phyloP scores from a whole-genome alignment of 2,329 filamentous ascomycete genomes.

The Penicillium olsonii region DNA sequence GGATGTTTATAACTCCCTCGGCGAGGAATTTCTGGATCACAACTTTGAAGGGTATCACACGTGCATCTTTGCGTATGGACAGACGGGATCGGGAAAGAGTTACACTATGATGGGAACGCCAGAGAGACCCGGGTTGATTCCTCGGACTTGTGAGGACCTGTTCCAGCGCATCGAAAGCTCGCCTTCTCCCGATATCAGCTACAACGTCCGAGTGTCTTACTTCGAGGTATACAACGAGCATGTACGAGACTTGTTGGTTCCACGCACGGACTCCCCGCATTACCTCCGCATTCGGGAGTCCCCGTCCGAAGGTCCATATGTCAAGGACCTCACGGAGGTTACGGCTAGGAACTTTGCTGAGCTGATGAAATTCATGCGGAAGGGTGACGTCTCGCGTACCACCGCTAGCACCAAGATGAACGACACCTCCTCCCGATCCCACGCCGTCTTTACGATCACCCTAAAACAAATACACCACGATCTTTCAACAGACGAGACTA shows the following conservation, averaged over 20 bases:
- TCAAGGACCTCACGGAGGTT: constrained; percentile 93
- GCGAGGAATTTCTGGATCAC: constrained; percentile 96
- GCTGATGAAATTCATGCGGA: constrained; percentile 86
- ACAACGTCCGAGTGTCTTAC: constrained; percentile 96
- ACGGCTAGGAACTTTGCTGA: constrained; percentile 85
- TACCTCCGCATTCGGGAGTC: constrained; percentile 98
- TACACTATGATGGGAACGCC: constrained; percentile 96
- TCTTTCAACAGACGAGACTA: constrained; percentile 95
- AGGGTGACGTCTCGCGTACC: constrained; percentile 84
- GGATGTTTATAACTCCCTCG: constrained; percentile 89
- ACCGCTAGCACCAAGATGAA: constrained; percentile 98
- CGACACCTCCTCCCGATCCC: constrained; percentile 92
- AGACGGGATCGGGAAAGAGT: constrained; percentile 96
- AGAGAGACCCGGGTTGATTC: constrained; percentile 87
- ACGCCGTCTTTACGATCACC: constrained; percentile 97
- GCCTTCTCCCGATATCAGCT: constrained; percentile 87
- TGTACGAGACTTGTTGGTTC: constrained; percentile 87
- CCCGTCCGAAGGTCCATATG: constrained; percentile 90
- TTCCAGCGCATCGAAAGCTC: constrained; percentile 88
- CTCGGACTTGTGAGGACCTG: constrained; percentile 90
- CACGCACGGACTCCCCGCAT: constrained; percentile 75
- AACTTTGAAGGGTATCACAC: constrained; percentile 99
- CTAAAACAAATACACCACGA: constrained; percentile 98
- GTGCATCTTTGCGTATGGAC: constrained; percentile 97
- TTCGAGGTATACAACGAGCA: constrained; percentile 99